Evolutionary conservation across 2,329 filamentous ascomycete genomes (phyloP).

Genomic region (Neoarthrinium moseri): DNA sequence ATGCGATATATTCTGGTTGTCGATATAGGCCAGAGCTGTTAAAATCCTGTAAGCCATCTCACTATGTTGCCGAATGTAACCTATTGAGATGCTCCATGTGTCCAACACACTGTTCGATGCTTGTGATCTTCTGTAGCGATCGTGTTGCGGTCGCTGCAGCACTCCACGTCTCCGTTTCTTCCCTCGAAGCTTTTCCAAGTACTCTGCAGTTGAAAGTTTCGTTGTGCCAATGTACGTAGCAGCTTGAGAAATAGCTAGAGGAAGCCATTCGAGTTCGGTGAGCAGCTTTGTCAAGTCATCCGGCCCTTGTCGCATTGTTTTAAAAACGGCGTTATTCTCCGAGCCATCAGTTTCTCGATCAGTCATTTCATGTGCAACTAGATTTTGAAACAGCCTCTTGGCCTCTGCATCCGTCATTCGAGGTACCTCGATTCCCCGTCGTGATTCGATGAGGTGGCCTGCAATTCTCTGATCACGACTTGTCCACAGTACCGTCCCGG

Average conservation of each 20-base stretch:
- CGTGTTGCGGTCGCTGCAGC: constrained; percentile 17
- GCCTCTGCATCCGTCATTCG: constrained; percentile 21
- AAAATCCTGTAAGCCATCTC: constrained; percentile 27
- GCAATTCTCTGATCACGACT: constrained; percentile 27
- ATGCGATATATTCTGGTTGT: constrained; percentile 29
- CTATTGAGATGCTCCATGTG: constrained; percentile 33
- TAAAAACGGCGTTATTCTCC: not conserved
- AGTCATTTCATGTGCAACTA: too few relatives aligned
- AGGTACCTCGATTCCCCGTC: constrained; percentile 20
- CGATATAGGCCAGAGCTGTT: constrained; percentile 27
- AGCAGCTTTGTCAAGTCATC: constrained; percentile 14
- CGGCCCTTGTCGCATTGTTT: constrained; percentile 2
- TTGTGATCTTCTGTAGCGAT: constrained; percentile 25
- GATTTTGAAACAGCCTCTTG: constrained; percentile 14
- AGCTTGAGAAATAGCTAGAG: constrained; percentile 31
- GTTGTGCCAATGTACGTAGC: constrained; percentile 29
- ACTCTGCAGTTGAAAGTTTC: constrained; percentile 18
- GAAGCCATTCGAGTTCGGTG: constrained; percentile 24
- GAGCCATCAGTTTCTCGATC: too few relatives aligned
- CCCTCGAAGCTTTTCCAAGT: constrained; percentile 21
- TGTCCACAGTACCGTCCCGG: constrained; percentile 30
- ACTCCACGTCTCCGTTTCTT: constrained; percentile 21
- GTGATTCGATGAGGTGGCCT: constrained; percentile 20
- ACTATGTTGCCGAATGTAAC: constrained; percentile 25
- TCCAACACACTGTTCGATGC: constrained; percentile 31